These are phyloP conservation scores for Pluteus cervinus DNA, from an alignment of 768 basidiomycete genomes.

Conservation along the genomic window DNA sequence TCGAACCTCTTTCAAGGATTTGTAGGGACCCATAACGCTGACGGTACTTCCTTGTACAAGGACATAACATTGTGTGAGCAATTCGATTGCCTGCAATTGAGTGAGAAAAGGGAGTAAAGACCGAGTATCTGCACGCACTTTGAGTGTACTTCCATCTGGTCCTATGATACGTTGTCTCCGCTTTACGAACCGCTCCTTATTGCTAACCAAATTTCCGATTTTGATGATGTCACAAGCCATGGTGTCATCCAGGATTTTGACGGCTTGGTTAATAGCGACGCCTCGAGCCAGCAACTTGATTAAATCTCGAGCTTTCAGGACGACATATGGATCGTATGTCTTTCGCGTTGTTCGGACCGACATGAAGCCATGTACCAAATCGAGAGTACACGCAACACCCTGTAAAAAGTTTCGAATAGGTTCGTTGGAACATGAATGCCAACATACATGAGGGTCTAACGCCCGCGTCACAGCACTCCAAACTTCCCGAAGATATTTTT, in stretches of 20 bases:
- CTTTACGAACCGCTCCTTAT: slow-evolving; percentile 97
- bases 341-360: slow-evolving; percentile 95
- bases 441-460: slow-evolving; percentile 69
- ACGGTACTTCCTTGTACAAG: slow-evolving; percentile 98
- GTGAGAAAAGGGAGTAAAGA: not conserved
- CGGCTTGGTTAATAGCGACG: slow-evolving; percentile 78
- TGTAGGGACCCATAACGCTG: slow-evolving; percentile 95
- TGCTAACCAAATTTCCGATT: slow-evolving; percentile 89
- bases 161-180: slow-evolving; percentile 94
- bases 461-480: slow-evolving; percentile 89
- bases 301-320: slow-evolving; percentile 94
- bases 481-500: slow-evolving; percentile 91
- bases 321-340: slow-evolving; percentile 94
- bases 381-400: slow-evolving; percentile 88
- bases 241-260: slow-evolving; percentile 85
- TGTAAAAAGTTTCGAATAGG: slow-evolving; percentile 21
- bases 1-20: slow-evolving; percentile 92
- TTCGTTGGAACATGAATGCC: not conserved
- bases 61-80: slow-evolving; percentile 94
- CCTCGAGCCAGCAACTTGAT: slow-evolving; percentile 93
- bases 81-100: slow-evolving; percentile 77
- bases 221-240: slow-evolving; percentile 97
- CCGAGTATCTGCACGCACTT: slow-evolving; percentile 46
- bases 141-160: slow-evolving; percentile 94
- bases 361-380: slow-evolving; percentile 96